Base-by-base conservation (phyloP, 345 rosid species). In the Citrus trifoliata region DNA sequence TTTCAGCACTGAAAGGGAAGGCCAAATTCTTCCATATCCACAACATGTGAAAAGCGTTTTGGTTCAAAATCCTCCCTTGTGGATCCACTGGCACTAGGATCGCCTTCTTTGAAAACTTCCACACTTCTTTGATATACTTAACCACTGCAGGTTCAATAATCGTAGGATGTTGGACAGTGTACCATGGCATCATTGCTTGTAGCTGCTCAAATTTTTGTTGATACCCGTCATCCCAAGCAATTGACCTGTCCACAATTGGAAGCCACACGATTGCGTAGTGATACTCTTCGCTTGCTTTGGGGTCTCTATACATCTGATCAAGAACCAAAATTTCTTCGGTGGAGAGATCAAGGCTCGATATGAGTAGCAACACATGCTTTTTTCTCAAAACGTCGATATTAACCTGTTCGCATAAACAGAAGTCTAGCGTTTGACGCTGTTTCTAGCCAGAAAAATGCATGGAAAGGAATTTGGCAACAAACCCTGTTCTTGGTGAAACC, bases 231-330 rank as follows among this genome's bases (percentile, higher is more conserved):
- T 79, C 66, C 91, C 89, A 83, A 3, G 33, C 1, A 19, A 72
- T 63, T 4, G 87, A 76, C 27, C 55, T 76, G 0, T 87, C 87
- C 22, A 85, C 84, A 7, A 89, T 40, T 3, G 90, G 90, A 25
- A 89, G 78, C 92, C 90, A 89, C 51, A 87, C 76, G n/a, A 87
- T 70, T 71, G 81, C 88, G 19, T 84, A 79, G 21, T 55, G 80
- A 71, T 3, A 9, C 37, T 71, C 83, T 0, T 21, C 37, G 66
- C 58, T 68, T 27, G 22, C 21, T 37, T 65, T 25, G 1, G 79
- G 67, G 0, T 83, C 88, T 37, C 9, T 51, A 80, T 86, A 86
- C 65, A 83, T 0, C 16, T 62, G 63, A n/a, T n/a, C 67, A 37
- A 89, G 79, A 32, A 77, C 64, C 0, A 28, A 1, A 12, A 88